Conservation (phyloP, 1,284 basidiomycete genomes). For the Cerioporus squamosus region DNA sequence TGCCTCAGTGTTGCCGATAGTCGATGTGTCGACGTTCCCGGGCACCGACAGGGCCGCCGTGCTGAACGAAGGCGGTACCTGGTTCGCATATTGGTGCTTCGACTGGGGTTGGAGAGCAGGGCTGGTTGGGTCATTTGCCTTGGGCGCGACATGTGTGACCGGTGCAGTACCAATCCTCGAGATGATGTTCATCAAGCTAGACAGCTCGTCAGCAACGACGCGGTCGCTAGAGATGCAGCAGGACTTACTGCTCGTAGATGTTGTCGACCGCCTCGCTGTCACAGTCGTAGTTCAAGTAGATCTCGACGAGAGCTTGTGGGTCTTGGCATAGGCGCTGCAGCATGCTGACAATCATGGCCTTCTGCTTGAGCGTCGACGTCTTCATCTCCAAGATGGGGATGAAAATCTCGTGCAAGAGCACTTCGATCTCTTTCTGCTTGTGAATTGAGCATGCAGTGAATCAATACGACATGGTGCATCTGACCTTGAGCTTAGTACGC, state of each 20-base stretch:
- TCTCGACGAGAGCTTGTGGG: constrained; percentile 94
- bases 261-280: constrained; percentile 92
- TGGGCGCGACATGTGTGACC: constrained; percentile 50
- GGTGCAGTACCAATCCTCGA: constrained; percentile 87
- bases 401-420: constrained; percentile 98
- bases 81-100: constrained; percentile 46
- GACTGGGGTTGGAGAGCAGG: constrained; percentile 59
- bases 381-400: constrained; percentile 99
- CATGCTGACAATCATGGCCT: constrained; percentile 88
- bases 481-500: constrained; percentile 93
- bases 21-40: constrained; percentile 66
- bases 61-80: constrained; percentile 65
- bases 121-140: constrained; percentile 60
- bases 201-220: not conserved
- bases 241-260: constrained; percentile 88
- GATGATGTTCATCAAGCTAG: constrained; percentile 89
- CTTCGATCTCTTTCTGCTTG: constrained; percentile 96
- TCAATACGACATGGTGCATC: not conserved
- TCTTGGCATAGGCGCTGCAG: constrained; percentile 89
- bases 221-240: not conserved
- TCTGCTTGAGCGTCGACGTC: constrained; percentile 94
- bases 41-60: constrained; percentile 73
- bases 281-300: constrained; percentile 98
- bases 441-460: constrained; percentile 6
- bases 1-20: constrained; percentile 75